Conservation (phyloP, 345 rosid genomes). For the Aquilaria malaccensis region DNA sequence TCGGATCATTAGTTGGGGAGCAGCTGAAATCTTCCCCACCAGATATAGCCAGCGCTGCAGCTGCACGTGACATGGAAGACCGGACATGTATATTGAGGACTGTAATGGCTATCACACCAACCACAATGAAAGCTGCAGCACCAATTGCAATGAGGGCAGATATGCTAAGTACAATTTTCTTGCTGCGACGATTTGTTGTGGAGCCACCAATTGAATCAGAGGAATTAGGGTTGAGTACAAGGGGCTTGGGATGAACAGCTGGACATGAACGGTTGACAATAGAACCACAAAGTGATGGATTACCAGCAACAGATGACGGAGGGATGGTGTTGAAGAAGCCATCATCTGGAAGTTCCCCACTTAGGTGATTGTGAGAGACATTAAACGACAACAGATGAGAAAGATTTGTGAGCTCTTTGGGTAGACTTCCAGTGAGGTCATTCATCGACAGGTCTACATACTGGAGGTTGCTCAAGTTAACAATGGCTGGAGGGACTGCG, state of each 20-base stretch:
- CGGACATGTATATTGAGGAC: conserved; percentile 73
- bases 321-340: conserved; percentile 90
- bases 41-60: conserved; percentile 45
- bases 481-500: conserved; percentile 53
- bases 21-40: conserved; percentile 77
- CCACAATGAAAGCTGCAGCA: conserved; percentile 76
- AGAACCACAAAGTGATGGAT: conserved; percentile 90
- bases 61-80: conserved; percentile 49
- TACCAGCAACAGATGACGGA: conserved; percentile 57
- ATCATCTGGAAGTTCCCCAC: conserved; percentile 86
- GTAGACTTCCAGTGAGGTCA: conserved; percentile 59
- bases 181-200: conserved; percentile 36
- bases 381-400: conserved; percentile 59
- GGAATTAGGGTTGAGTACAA: conserved; percentile 93
- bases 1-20: conserved; percentile 71
- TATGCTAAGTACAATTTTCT: conserved; percentile 70
- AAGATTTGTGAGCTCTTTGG: conserved; percentile 73
- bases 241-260: conserved; percentile 79
- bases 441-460: conserved; percentile 71
- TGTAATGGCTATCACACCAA: conserved; percentile 84
- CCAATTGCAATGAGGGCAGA: conserved; percentile 93
- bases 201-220: conserved; percentile 36
- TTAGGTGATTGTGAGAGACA: conserved; percentile 70
- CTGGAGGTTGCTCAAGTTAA: conserved; percentile 51
- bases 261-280: conserved; percentile 80